Base-by-base conservation (phyloP, 1,284 basidiomycete genomes). In the Irpex sp. region DNA sequence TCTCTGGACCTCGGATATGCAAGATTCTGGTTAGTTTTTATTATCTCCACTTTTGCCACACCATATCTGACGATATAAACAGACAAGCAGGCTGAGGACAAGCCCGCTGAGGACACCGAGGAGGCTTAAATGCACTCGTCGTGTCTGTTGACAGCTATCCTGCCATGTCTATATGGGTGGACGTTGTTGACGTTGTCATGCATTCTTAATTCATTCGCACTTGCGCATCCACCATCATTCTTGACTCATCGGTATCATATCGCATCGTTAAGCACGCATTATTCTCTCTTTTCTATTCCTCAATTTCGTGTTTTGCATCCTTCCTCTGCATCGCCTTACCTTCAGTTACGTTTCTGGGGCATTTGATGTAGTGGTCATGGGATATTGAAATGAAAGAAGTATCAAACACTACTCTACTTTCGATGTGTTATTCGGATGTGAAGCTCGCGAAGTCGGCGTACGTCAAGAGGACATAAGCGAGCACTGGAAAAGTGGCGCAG, bases 1-100 rank as follows among this genome's bases (percentile, higher is more conserved):
- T 58, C 86, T 97, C 74, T 98, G 95, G 95, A 97, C 96, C 66
- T 96, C 93, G 64, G 95, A 98, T 79, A 97, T 97, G 95, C 90
- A 93, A 75, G 92, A 93, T 64, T 83, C 88, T 74, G 90, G 90
- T 92, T 59, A 66, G 87, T 84, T 17, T 51, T 9, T 39, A 2
- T 6, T 26, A 1, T 36, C 39, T 21, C 7, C 5, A 65, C 8
- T 36, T 60, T 13, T 31, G 55, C 43, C 13, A 19, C 37, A n/a
- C 19, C 7, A 47, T 39, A 19, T 31, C 11, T 21, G 11, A 17
- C 17, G 17, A 37, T 13, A 35, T 31, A 46, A 31, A 60, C 63
- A 78, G 89, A 91, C 73, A 90, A 91, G 78, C 80, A 83, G 51
- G 77, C 80, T 65, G 90, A 92, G 53, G 90, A 90, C 76, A 88